Evolutionary conservation across 1,139 yeast genomes (phyloP), one percentile per base, ranked within the genome.

Genomic region (Saccharomyces hybrid): DNA sequence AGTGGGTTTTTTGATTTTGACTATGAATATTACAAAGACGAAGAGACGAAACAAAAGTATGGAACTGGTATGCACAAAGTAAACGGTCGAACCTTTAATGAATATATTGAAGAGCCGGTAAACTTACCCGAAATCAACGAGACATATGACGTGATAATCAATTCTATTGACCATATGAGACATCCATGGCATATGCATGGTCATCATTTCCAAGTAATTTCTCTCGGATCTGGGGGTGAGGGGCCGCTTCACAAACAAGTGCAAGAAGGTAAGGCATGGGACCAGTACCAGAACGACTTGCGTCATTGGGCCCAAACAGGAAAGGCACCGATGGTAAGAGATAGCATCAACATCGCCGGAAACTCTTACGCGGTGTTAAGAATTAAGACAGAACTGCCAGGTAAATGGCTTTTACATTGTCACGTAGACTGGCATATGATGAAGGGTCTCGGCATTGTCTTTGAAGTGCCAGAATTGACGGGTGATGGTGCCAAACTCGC

Each of bases 181-280:
- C 96, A 89, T 71, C 96, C 96, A n/a, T 88, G 90, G 84, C 96
- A 89, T 69, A 73, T 89, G 62, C 96, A 89, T 64, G 96, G 96
- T 34, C 95, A 88, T 70, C 78, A 76, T 57, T 87, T 88, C 77
- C 95, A 89, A 76, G 76, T 87, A 8, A 67, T 88, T 53, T 78
- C 80, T 38, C 76, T 86, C 62, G 84, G 81, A 47, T 72, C 71
- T 6, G 76, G 59, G 68, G 80, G 66, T 73, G 66, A 64, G 26
- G 64, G 65, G 66, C 80, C 75, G 27, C 71, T 76, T 50, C 75
- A 74, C 46, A 70, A 70, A 48, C 79, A 75, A 1, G 72, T 68
- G 52, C 41, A 51, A 3, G 78, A 76, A 46, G 54, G 50, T 23
- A 27, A 52, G 8, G 67, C 67, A 2, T 57, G 55, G 53, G 14